Base-by-base conservation (phyloP, 768 basidiomycete species). In the Lactifluus volemus region DNA sequence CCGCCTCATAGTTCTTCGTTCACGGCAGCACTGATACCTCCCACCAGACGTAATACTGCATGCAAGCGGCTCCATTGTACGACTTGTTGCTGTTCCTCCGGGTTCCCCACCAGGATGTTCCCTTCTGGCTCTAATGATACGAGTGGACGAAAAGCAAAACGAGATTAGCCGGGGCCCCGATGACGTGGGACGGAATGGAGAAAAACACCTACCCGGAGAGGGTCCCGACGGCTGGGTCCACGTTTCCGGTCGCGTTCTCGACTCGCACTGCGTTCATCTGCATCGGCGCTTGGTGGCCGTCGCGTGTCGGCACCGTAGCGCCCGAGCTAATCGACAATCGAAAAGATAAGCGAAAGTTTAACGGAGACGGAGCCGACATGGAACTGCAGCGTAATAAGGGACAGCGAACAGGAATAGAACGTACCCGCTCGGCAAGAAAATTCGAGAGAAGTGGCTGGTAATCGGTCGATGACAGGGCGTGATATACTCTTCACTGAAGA, bases 1-100 rank as follows among this genome's bases (percentile, higher is more conserved):
- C 55, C 88, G 78, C 58, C 89, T 78, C 88, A 96, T 89, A 68
- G 86, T 92, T 95, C 93, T 63, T 94, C 92, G 71, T 90, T 92
- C 36, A 95, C 77, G 8, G 93, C 92, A 0, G 89, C 91, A 59
- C 91, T 82, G 38, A 96, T 77, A 0, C 92, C 92, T 11, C 92
- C 91, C 2, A 91, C 92, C 72, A 95, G 92, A 25, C 88, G 77
- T 44, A 95, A 74, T 30, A 94, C 81, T 0, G 87, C 82, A 67
- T 93, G 91, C 92, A 89, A 92, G 45, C 88, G 77, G 71, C 88
- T 88, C n/a, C 91, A 79, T 50, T 81, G 82, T 0, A 79, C 82
- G 10, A 89, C 82, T 68, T 86, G 81, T 25, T 78, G 78, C 34
- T 65, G 65, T 36, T 79, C 75, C 36, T 74, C 68, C 4, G 69